Evolutionary conservation across 768 basidiomycete species (phyloP).

Genomic region (Steccherinum ochraceum): DNA sequence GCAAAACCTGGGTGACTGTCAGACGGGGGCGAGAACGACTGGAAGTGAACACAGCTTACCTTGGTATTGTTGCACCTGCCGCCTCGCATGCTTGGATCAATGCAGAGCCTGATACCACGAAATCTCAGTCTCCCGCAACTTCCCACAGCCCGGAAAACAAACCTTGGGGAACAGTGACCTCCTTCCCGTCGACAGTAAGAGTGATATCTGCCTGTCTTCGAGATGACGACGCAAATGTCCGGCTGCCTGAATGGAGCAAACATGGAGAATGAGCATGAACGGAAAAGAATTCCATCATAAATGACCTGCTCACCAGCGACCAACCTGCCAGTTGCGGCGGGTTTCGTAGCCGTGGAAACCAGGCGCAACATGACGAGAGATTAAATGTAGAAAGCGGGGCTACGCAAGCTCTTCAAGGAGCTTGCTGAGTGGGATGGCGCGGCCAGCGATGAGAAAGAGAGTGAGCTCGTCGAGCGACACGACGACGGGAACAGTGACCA

Average conservation of each 20-base stretch:
- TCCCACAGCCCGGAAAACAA: constrained; percentile 9
- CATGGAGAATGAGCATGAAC: neutral
- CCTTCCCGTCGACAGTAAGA: constrained; percentile 92
- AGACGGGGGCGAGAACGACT: neutral
- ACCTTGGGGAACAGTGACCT: constrained; percentile 97
- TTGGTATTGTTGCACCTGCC: constrained; percentile 74
- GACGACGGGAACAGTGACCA: neutral
- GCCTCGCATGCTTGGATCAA: constrained; percentile 95
- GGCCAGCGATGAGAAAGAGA: constrained; percentile 10
- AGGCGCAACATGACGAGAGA: constrained; percentile 53
- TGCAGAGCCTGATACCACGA: constrained; percentile 61
- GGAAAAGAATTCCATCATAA: constrained; percentile 30
- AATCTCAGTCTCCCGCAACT: neutral
- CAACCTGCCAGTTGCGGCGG: constrained; percentile 63
- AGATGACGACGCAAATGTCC: constrained; percentile 61
- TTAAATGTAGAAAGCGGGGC: too few relatives aligned
- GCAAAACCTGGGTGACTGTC: constrained; percentile 50
- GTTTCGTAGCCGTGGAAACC: constrained; percentile 48
- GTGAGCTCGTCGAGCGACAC: constrained; percentile 13
- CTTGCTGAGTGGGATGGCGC: constrained; percentile 15
- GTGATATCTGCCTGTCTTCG: constrained; percentile 75
- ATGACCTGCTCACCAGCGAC: constrained; percentile 47
- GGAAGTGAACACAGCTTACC: constrained; percentile 36
- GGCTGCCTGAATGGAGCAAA: constrained; percentile 37
- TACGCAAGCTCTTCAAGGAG: constrained; percentile 6